Conservation (phyloP, 257 asterid genomes). For the Jasminum sambac region DNA sequence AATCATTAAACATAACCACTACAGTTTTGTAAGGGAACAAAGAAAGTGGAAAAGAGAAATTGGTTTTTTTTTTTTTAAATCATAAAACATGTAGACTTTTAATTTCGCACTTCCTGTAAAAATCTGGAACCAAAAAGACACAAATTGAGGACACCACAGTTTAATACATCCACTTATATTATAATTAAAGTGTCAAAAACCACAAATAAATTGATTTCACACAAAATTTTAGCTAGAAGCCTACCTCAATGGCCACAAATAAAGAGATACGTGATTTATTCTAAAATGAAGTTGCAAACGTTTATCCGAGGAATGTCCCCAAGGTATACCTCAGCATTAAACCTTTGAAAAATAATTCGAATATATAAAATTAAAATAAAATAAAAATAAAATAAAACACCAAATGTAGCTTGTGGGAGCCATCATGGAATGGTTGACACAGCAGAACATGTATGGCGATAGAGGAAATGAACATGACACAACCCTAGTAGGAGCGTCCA, state of each 20-base stretch:
- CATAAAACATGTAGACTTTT: background rate
- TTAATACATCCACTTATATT: background rate
- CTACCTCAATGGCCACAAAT: no score
- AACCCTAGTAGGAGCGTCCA: no score
- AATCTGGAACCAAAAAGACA: background rate
- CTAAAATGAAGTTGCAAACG: no score
- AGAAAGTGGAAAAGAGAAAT: background rate
- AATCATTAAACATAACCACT: background rate
- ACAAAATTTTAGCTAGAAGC: background rate
- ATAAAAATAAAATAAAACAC: no score
- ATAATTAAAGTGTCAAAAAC: background rate
- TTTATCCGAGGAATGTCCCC: no score
- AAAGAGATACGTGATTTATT: no score
- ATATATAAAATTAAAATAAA: background rate
- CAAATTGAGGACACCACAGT: slow-evolving; percentile 2
- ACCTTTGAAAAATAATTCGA: background rate
- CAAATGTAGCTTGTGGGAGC: no score
- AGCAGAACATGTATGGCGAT: no score
- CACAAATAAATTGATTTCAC: slow-evolving; percentile 2
- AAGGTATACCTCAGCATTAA: no score
- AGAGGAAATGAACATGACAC: no score
- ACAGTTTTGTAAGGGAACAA: background rate
- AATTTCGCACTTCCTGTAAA: background rate
- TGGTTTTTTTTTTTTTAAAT: background rate
- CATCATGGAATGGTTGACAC: no score